These are phyloP conservation scores for Aspergillus versicolor DNA, from an alignment of 2,329 filamentous ascomycete genomes.

Conservation along the genomic window DNA sequence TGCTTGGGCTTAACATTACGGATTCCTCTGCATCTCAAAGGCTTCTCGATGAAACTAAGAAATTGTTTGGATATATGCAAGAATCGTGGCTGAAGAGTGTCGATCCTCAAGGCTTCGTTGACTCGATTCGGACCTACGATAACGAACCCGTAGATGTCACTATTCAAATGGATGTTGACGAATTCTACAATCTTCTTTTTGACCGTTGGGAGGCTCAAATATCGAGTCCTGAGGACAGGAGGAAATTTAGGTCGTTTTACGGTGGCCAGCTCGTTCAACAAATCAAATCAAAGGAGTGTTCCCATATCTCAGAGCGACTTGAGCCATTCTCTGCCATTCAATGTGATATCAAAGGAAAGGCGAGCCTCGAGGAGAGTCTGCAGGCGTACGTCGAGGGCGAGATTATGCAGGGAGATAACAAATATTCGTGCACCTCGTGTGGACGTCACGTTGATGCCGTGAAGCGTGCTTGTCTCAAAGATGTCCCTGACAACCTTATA, in stretches of 20 bases:
- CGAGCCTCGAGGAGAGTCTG: constrained; percentile 77
- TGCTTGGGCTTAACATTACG: constrained; percentile 63
- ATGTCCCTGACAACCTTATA: constrained; percentile 89
- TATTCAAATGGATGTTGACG: constrained; percentile 96
- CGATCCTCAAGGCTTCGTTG: constrained; percentile 71
- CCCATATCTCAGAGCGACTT: constrained; percentile 85
- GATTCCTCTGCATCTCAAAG: constrained; percentile 60
- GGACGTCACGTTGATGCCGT: constrained; percentile 88
- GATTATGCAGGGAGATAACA: constrained; percentile 96
- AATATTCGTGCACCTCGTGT: constrained; percentile 94
- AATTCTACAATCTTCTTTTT: constrained; percentile 93
- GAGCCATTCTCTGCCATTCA: constrained; percentile 94
- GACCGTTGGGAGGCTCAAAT: constrained; percentile 88
- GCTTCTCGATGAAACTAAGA: constrained; percentile 74
- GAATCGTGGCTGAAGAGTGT: constrained; percentile 72
- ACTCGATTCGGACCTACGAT: constrained; percentile 77
- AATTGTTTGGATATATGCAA: constrained; percentile 82
- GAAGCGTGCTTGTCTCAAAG: constrained; percentile 83
- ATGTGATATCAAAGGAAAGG: constrained; percentile 93
- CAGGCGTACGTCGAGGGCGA: constrained; percentile 96
- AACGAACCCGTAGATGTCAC: constrained; percentile 79
- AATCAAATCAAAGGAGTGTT: constrained; percentile 90
- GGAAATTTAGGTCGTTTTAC: constrained; percentile 76
- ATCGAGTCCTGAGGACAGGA: constrained; percentile 64
- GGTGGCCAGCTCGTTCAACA: constrained; percentile 91